Percentiles rank a stretch among this genome's conserved stretches.
phyloP scores from a whole-genome alignment of 1,284 basidiomycete genomes.

The Boletus sp. region DNA sequence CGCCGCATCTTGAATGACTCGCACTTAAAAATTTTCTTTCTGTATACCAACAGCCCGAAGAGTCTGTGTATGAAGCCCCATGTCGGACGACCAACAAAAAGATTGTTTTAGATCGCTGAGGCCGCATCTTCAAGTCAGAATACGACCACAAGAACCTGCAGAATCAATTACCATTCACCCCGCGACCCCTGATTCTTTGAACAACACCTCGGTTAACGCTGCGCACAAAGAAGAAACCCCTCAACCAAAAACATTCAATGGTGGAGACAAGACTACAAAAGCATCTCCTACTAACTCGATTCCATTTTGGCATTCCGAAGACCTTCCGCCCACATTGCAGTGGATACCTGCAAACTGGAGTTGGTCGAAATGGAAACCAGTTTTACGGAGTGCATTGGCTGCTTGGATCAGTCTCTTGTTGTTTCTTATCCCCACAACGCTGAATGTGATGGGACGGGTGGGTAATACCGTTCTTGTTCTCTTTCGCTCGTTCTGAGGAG shows the following conservation, averaged over 20 bases:
- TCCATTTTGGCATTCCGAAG: constrained; percentile 1
- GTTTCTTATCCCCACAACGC: constrained; percentile 53
- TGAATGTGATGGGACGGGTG: constrained; percentile 57
- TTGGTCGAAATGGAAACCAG: constrained; percentile 61
- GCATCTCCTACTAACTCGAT: background rate
- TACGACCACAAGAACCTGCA: background rate
- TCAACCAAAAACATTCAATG: background rate
- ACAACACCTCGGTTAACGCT: background rate
- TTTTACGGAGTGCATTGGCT: constrained; percentile 58
- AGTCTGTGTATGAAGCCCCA: background rate
- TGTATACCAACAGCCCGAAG: too few species aligned
- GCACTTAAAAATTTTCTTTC: too few species aligned
- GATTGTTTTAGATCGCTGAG: background rate
- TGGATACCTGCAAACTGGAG: constrained; percentile 60
- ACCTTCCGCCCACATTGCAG: constrained; percentile 32
- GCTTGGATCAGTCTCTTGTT: constrained; percentile 63
- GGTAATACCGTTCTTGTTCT: constrained; percentile 7
- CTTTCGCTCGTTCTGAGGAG: constrained; percentile 7
- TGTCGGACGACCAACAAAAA: background rate
- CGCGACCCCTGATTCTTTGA: background rate
- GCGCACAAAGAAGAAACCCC: constrained; percentile 1
- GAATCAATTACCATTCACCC: background rate
- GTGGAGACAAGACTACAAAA: background rate
- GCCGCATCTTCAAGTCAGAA: constrained; percentile 9
- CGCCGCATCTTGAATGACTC: too few species aligned